Conservation (phyloP, 169 alveolate species). For the Plasmodium berghei region DNA sequence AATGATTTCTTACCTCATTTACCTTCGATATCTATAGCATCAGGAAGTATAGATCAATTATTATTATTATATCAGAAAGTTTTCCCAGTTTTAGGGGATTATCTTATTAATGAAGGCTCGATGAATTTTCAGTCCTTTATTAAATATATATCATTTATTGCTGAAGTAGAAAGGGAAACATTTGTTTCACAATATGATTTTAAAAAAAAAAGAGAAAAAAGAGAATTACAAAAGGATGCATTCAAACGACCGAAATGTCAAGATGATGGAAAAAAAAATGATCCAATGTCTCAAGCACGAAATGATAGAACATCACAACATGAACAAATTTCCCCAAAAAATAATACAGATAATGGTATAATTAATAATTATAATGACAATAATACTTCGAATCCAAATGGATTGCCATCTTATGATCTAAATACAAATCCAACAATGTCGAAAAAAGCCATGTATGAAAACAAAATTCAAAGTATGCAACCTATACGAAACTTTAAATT, state of each 20-base stretch:
- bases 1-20: conserved; percentile 98
- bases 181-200: conserved; percentile 87
- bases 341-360: not conserved
- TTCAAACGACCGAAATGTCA: conserved; percentile 46
- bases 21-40: conserved; percentile 94
- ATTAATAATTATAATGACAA: not conserved
- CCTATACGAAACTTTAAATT: conserved; percentile 70
- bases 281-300: not conserved
- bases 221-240: conserved; percentile 74
- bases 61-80: conserved; percentile 92
- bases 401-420: not conserved
- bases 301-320: not conserved
- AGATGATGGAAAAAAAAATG: conserved; percentile 18
- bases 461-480: conserved; percentile 68
- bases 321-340: not conserved
- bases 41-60: conserved; percentile 98
- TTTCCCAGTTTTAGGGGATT: conserved; percentile 92
- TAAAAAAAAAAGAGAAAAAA: conserved; percentile 86
- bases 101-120: conserved; percentile 91
- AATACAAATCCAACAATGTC: not conserved
- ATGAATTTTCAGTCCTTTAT: conserved; percentile 87
- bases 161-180: conserved; percentile 91
- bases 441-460: conserved; percentile 40
- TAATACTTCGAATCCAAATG: not conserved
- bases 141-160: conserved; percentile 84